phyloP scores from a whole-genome alignment of 441 rosid genomes.

The Adansonia madagascariensis region DNA sequence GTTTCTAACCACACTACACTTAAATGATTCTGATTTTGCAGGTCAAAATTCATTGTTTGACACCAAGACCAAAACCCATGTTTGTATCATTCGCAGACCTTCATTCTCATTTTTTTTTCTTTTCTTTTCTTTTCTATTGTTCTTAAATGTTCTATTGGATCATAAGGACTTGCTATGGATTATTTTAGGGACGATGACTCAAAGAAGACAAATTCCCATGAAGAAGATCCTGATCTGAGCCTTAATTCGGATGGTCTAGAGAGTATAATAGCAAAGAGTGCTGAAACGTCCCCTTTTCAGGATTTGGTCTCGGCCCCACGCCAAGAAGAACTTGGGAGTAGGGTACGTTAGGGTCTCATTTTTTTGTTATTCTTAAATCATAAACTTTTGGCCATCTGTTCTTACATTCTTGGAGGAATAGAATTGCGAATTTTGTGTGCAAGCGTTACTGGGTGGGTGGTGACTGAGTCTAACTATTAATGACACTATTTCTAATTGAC shows the following conservation, averaged over 20 bases:
- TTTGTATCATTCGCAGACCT: conserved; percentile 28
- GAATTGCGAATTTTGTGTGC: neutral
- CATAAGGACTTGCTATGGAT: neutral
- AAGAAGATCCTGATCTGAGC: conserved; percentile 35
- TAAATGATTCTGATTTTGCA: conserved; percentile 23
- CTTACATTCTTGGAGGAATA: neutral
- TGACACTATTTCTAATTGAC: neutral
- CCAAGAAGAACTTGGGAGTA: conserved; percentile 37
- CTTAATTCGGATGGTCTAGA: conserved; percentile 44
- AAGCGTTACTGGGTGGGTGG: neutral
- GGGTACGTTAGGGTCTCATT: conserved; percentile 34
- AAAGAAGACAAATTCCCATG: conserved; percentile 36
- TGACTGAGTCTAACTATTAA: no score
- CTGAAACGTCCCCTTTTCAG: conserved; percentile 36
- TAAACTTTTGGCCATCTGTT: neutral
- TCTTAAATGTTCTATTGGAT: conserved; percentile 1
- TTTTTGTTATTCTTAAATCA: neutral
- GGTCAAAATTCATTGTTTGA: conserved; percentile 59
- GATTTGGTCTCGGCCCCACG: conserved; percentile 36
- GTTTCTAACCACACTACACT: neutral
- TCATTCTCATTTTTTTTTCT: neutral
- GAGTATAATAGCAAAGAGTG: conserved; percentile 18
- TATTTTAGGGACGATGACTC: conserved; percentile 47
- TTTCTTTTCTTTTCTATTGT: neutral
- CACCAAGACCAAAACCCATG: conserved; percentile 55